Evolutionary conservation across 106 monocot species (phyloP).

Genomic region (Triglochin maritima): DNA sequence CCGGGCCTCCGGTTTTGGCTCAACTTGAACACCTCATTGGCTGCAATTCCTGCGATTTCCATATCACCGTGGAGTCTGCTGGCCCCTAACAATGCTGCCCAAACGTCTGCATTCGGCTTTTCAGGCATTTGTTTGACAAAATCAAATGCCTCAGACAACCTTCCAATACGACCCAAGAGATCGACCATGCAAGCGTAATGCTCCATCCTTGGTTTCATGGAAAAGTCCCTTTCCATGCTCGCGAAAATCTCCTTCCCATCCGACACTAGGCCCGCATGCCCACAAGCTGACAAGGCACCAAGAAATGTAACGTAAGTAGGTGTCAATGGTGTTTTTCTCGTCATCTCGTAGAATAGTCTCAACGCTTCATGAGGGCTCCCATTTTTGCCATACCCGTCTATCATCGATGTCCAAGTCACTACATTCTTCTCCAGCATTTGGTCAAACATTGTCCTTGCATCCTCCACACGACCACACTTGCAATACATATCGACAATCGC

Average conservation of each 20-base stretch:
- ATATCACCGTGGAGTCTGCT: conserved; percentile 69
- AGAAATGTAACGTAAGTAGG: conserved; percentile 79
- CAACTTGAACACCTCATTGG: conserved; percentile 61
- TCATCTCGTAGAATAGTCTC: conserved; percentile 50
- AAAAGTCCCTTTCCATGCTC: conserved; percentile 63
- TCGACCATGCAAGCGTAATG: conserved; percentile 94
- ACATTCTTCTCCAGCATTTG: conserved; percentile 60
- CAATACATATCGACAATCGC: conserved; percentile 82
- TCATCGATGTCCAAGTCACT: conserved; percentile 88
- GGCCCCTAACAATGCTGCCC: conserved; percentile 80
- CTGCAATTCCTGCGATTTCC: conserved; percentile 63
- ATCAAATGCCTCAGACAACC: conserved; percentile 40
- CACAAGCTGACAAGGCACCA: conserved; percentile 67
- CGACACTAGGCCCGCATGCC: conserved; percentile 57
- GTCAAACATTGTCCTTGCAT: conserved; percentile 56
- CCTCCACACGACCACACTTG: conserved; percentile 60
- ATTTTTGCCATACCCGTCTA: conserved; percentile 95
- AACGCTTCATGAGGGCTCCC: conserved; percentile 58
- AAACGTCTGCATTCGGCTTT: conserved; percentile 68
- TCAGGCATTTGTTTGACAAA: conserved; percentile 58
- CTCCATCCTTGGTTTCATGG: conserved; percentile 67
- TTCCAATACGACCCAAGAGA: conserved; percentile 56
- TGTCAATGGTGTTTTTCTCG: conserved; percentile 12
- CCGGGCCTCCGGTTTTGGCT: conserved; percentile 48
- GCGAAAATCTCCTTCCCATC: conserved; percentile 47